These are phyloP conservation scores for Paecilomyces variotii DNA, from an alignment of 2,329 filamentous ascomycete species.

Conservation along the genomic window DNA sequence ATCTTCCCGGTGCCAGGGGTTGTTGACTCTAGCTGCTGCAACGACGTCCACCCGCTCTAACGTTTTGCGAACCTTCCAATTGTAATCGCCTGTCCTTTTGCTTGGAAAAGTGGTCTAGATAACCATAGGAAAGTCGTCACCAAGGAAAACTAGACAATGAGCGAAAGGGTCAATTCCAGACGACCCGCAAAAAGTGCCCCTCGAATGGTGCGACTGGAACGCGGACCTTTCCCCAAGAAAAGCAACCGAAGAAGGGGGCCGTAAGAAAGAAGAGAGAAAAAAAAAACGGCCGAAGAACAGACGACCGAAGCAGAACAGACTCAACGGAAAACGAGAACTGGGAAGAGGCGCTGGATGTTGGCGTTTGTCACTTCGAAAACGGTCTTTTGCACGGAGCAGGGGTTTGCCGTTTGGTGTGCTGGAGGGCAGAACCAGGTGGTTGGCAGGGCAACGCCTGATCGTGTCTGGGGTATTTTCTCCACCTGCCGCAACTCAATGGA, in stretches of 20 bases:
- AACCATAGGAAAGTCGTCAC: not conserved
- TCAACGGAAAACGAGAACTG: not conserved
- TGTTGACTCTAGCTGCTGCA: not conserved
- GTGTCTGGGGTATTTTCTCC: not conserved
- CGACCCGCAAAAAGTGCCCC: not conserved
- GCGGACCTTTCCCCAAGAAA: not conserved
- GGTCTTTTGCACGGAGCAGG: not conserved
- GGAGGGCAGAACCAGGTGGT: not conserved
- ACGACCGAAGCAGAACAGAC: not conserved
- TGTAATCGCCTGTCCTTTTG: not conserved
- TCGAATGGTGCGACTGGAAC: not conserved
- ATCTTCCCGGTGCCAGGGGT: not conserved
- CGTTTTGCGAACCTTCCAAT: not conserved
- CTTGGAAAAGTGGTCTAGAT: not conserved
- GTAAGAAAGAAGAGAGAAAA: not conserved
- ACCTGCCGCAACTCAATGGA: not conserved
- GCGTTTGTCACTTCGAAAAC: not conserved
- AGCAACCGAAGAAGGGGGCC: not conserved
- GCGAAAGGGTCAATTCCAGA: not conserved
- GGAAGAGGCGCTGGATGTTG: not conserved
- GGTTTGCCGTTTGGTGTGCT: not conserved
- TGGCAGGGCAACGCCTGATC: not conserved
- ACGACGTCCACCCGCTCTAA: not conserved
- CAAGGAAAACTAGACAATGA: not conserved
- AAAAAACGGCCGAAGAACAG: not conserved